These are phyloP conservation scores for Chrysoporthe puriensis DNA, from an alignment of 2,329 filamentous ascomycete species.

Conservation along the genomic window DNA sequence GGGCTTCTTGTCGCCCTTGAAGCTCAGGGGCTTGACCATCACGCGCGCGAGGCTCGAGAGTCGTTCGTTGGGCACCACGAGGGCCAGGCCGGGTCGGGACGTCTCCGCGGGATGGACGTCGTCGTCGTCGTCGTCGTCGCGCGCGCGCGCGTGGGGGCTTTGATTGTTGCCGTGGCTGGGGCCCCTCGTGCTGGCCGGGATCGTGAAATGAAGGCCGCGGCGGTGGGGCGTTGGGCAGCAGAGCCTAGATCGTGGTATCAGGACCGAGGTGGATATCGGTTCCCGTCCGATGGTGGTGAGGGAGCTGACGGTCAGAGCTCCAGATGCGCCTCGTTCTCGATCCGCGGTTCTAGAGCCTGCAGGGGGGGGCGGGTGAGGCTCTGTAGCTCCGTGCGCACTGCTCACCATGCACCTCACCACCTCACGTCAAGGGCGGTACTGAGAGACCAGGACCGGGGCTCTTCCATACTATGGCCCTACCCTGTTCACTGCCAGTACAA, in stretches of 20 bases:
- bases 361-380: background rate
- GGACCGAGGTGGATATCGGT: constrained; percentile 14
- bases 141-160: constrained; percentile 1
- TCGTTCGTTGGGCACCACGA: constrained; percentile 8
- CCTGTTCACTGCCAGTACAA: too few species aligned
- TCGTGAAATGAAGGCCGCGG: constrained; percentile 19
- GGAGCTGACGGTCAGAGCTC: constrained; percentile 9
- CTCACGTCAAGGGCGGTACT: background rate
- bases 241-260: constrained; percentile 20
- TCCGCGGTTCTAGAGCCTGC: constrained; percentile 2
- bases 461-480: background rate
- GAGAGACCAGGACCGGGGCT: background rate
- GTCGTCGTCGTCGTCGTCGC: too few species aligned
- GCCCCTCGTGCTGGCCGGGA: background rate
- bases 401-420: background rate
- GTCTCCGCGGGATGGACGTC: too few species aligned
- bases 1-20: constrained; percentile 98
- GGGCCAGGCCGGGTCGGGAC: background rate
- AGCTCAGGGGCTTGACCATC: constrained; percentile 89
- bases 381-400: background rate
- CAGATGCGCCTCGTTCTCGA: background rate
- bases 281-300: background rate
- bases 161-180: background rate
- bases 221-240: constrained; percentile 30
- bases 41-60: constrained; percentile 28